phyloP scores from a whole-genome alignment of 768 basidiomycete genomes.

The Pulveroboletus sp. region DNA sequence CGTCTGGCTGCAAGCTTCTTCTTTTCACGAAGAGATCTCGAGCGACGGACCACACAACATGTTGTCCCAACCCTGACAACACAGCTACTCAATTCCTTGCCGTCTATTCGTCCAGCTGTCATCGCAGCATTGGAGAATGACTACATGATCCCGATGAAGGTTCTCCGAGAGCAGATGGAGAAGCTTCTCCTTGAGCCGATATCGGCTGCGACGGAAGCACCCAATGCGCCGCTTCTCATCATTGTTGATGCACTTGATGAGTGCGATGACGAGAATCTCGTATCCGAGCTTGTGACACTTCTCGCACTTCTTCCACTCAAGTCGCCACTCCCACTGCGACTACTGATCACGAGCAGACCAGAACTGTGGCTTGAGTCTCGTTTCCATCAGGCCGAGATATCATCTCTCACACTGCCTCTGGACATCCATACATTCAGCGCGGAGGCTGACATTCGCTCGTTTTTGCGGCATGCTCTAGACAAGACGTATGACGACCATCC shows the following conservation, averaged over 20 bases:
- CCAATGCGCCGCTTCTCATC: constrained; percentile 17
- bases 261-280: constrained; percentile 26
- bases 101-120: constrained; percentile 21
- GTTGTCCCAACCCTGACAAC: constrained; percentile 16
- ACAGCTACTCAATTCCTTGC: constrained; percentile 12
- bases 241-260: constrained; percentile 24
- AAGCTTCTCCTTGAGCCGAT: constrained; percentile 24
- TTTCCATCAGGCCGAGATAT: constrained; percentile 16
- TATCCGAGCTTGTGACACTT: constrained; percentile 25
- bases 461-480: constrained; percentile 18
- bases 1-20: constrained; percentile 36
- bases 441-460: constrained; percentile 23
- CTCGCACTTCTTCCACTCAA: constrained; percentile 14
- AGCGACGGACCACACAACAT: constrained; percentile 19
- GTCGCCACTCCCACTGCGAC: constrained; percentile 18
- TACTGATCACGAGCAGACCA: constrained; percentile 26
- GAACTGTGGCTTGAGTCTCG: constrained; percentile 19
- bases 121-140: constrained; percentile 23
- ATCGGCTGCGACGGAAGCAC: constrained; percentile 2
- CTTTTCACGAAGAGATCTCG: constrained; percentile 26
- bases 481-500: constrained; percentile 16
- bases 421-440: constrained; percentile 24
- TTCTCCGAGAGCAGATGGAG: constrained; percentile 23
- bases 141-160: constrained; percentile 22
- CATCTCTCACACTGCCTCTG: constrained; percentile 8